These are phyloP conservation scores for Golubevia pallescens DNA, from an alignment of 1,284 basidiomycete species.

Conservation along the genomic window DNA sequence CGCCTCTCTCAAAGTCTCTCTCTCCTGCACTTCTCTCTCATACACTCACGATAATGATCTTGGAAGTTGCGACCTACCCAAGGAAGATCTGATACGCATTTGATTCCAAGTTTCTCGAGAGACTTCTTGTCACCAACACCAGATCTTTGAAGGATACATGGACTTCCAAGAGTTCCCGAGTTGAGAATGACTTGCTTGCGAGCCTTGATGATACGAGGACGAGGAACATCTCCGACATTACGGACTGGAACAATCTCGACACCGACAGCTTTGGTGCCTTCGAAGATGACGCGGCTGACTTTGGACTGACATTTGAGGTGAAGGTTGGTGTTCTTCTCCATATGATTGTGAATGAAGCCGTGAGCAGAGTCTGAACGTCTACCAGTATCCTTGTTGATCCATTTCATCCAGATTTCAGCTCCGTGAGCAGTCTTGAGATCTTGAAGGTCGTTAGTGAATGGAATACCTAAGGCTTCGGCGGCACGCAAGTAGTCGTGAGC, in stretches of 20 bases:
- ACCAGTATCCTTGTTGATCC: slow-evolving; percentile 76
- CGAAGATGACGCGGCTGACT: slow-evolving; percentile 75
- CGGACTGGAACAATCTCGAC: slow-evolving; percentile 72
- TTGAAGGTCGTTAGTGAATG: slow-evolving; percentile 2
- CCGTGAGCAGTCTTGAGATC: slow-evolving; percentile 70
- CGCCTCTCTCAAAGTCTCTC: no score
- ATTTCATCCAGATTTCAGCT: slow-evolving; percentile 78
- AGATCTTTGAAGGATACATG: slow-evolving; percentile 70
- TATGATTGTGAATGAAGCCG: neutral
- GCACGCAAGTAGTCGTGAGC: neutral
- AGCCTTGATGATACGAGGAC: no score
- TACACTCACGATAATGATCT: slow-evolving; percentile 61
- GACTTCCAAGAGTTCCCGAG: slow-evolving; percentile 66
- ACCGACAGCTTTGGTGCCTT: slow-evolving; percentile 75
- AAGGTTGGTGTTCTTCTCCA: slow-evolving; percentile 67
- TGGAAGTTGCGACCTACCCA: slow-evolving; percentile 71
- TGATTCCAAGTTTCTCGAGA: slow-evolving; percentile 66
- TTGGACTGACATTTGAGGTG: slow-evolving; percentile 72
- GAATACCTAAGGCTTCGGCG: neutral
- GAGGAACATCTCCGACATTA: no score
- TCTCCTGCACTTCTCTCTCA: no score
- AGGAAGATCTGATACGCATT: slow-evolving; percentile 68
- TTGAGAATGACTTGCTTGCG: no score
- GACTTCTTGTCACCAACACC: slow-evolving; percentile 68
- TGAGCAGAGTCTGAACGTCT: slow-evolving; percentile 75